phyloP scores from a whole-genome alignment of 768 basidiomycete genomes.

The Podaxis sp. region DNA sequence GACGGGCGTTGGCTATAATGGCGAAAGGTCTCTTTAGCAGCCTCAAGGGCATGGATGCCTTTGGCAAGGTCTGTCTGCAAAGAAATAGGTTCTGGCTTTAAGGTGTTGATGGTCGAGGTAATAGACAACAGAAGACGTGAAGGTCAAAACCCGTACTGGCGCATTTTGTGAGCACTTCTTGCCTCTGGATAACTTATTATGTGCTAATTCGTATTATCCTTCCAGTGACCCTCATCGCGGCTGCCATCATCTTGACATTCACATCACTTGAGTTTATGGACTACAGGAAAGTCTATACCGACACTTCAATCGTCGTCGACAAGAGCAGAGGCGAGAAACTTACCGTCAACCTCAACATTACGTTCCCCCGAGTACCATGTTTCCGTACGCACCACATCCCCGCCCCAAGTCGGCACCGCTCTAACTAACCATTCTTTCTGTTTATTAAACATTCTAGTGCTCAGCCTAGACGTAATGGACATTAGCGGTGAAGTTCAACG shows the following conservation, averaged over 20 bases:
- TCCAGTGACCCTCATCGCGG: slow-evolving; percentile 87
- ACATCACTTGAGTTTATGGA: slow-evolving; percentile 95
- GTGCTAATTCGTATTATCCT: neutral
- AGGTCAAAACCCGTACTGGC: slow-evolving; percentile 95
- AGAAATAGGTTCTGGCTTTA: neutral
- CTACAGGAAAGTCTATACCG: slow-evolving; percentile 82
- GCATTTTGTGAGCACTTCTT: slow-evolving; percentile 67
- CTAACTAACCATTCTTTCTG: neutral
- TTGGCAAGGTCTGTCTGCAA: slow-evolving; percentile 80
- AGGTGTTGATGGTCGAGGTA: slow-evolving; percentile 18
- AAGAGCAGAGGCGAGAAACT: slow-evolving; percentile 93
- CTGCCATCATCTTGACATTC: slow-evolving; percentile 89
- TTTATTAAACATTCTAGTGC: slow-evolving; percentile 52
- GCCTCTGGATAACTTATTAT: neutral
- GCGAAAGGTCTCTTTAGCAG: slow-evolving; percentile 75
- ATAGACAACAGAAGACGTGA: slow-evolving; percentile 98
- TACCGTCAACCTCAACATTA: slow-evolving; percentile 87
- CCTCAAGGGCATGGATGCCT: slow-evolving; percentile 95
- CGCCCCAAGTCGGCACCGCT: neutral
- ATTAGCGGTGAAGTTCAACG: slow-evolving; percentile 95
- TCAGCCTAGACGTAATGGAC: slow-evolving; percentile 97
- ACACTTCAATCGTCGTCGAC: slow-evolving; percentile 94
- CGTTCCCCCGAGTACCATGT: slow-evolving; percentile 96
- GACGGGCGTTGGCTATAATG: slow-evolving; percentile 48
- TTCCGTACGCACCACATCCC: slow-evolving; percentile 68